These are phyloP conservation scores for Cymodocea nodosa DNA, from an alignment of 116 monocot genomes.

Conservation along the genomic window DNA sequence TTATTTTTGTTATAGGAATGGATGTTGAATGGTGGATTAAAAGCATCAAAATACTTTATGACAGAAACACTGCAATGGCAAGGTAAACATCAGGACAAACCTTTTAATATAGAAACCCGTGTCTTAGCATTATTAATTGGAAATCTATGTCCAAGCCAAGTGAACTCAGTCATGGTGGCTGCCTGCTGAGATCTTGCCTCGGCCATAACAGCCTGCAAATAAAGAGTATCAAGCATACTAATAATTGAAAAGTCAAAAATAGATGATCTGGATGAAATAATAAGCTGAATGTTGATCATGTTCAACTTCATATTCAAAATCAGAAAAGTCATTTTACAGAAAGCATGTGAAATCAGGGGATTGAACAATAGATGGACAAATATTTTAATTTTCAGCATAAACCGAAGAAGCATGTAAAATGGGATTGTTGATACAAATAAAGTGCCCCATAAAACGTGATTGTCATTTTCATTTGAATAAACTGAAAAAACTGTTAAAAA, in stretches of 20 bases:
- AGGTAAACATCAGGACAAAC: conserved; percentile 16
- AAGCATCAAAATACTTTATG: background rate
- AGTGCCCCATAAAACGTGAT: no score
- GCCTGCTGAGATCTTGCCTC: conserved; percentile 93
- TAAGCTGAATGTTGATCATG: no score
- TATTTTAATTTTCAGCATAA: no score
- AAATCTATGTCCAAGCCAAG: conserved; percentile 92
- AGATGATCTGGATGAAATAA: background rate
- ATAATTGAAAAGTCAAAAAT: background rate
- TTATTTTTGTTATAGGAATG: no score
- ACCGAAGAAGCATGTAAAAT: no score
- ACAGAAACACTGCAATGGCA: background rate
- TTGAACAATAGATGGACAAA: no score
- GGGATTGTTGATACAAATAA: no score
- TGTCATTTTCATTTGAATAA: no score
- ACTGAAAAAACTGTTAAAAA: no score
- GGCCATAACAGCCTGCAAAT: conserved; percentile 81
- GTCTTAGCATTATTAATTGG: conserved; percentile 92
- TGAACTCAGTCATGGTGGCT: conserved; percentile 86
- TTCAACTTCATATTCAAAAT: no score
- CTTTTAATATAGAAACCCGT: conserved; percentile 95
- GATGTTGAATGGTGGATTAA: background rate
- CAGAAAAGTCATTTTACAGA: no score
- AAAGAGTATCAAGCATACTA: background rate
- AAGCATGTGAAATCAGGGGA: no score